Conservation (phyloP, 345 rosid species). For the Salix caprea region DNA sequence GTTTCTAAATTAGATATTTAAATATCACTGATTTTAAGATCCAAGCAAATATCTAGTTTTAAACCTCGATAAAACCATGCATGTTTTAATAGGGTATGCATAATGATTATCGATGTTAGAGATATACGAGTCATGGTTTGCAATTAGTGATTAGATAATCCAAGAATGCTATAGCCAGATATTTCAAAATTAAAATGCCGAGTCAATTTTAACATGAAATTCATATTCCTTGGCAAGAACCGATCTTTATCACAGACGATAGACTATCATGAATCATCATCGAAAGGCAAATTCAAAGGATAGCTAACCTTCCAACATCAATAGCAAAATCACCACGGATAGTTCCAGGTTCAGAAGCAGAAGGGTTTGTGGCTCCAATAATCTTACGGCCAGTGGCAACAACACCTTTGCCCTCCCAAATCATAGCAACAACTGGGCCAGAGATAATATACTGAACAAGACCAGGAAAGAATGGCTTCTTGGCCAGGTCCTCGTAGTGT, state of each 20-base stretch:
- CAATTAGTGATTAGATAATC: no score
- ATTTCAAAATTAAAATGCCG: background rate
- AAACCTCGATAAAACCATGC: no score
- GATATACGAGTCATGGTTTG: no score
- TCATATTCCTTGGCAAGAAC: background rate
- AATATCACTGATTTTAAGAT: background rate
- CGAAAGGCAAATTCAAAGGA: background rate
- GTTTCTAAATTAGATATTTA: background rate
- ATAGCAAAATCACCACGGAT: constrained; percentile 91
- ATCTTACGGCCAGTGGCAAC: constrained; percentile 83
- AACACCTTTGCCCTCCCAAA: constrained; percentile 92
- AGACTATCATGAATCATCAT: background rate
- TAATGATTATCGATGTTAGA: no score
- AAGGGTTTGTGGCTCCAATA: constrained; percentile 98
- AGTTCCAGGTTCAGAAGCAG: constrained; percentile 84
- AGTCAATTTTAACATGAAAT: background rate
- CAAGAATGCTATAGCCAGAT: no score
- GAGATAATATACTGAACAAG: constrained; percentile 89
- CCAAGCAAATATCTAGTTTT: no score
- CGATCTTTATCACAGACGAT: no score
- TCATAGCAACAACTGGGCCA: constrained; percentile 94
- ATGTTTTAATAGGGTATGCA: no score
- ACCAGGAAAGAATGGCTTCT: constrained; percentile 81
- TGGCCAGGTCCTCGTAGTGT: constrained; percentile 76
- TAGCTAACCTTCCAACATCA: constrained; percentile 70